Evolutionary conservation across 192 early-diverging fungal genomes (phyloP), one percentile per base, ranked within the genome.

Genomic region (Backusella sp.): DNA sequence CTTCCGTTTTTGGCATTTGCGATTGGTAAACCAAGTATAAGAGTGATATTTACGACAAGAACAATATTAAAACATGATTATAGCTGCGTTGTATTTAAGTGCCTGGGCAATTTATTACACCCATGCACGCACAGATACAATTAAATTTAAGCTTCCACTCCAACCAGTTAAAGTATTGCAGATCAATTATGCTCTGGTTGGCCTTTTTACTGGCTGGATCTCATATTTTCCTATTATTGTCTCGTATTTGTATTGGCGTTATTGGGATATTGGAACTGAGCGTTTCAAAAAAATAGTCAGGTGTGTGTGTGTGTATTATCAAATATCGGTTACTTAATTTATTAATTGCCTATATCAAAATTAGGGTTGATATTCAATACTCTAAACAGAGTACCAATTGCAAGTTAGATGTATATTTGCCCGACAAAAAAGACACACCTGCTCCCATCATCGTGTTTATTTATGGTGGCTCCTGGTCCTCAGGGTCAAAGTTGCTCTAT

Each of bases 401-500:
- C 15, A 70, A 35, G 19, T 34, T 83, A 5, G 82, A 83, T 53
- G 37, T 83, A 0, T 83, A 83, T 59, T 39, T 70, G 3, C 82
- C 82, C 8, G 1, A 65, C 1, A 77, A 32, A 11, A 77, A 66
- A 42, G 12, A 37, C 23, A 49, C 68, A 23, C 37, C 66, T 11
- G 59, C 74, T 39, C 88, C 88, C 11, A 84, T 88, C 9, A 73
- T 89, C 67, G 77, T 89, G 0, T 89, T 89, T 68, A 80, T 89
- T 67, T 83, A 89, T 70, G 88, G 88, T 53, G 87, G 88, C 3
- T 77, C 84, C 14, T 89, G 88, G 88, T 77, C 83, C 6, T 82
- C 84, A 26, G 88, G 88, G 9, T 74, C 76, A 21, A 88, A 85
- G 73, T 73, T 72, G 19, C 28, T 86, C n/a, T 89, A 89, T 46